phyloP scores from a whole-genome alignment of 805 yeast genomes.

The Hanseniaspora hatyaiensis region DNA sequence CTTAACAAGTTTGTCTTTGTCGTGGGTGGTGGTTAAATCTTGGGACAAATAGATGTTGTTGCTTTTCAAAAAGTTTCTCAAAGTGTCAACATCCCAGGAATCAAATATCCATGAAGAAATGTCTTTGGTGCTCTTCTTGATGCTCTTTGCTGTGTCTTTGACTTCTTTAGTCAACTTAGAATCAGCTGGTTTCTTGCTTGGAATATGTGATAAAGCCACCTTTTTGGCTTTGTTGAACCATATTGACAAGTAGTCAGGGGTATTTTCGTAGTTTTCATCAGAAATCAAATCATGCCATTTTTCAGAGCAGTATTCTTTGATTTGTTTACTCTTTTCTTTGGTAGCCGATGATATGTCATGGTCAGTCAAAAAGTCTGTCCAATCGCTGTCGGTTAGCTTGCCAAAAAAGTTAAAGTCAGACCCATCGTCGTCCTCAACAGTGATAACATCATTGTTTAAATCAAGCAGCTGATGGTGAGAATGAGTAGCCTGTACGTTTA shows the following conservation, averaged over 20 bases:
- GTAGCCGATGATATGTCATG: conserved; percentile 20
- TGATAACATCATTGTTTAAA: conserved; percentile 2
- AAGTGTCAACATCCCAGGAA: conserved; percentile 34
- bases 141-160: not conserved
- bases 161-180: not conserved
- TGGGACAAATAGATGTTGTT: conserved; percentile 27
- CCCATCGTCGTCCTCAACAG: not conserved
- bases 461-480: not conserved
- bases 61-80: conserved; percentile 29
- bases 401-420: not conserved
- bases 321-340: not conserved
- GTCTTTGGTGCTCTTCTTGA: conserved; percentile 2
- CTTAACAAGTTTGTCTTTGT: conserved; percentile 34
- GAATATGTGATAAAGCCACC: not conserved
- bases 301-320: conserved; percentile 8
- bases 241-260: conserved; percentile 3
- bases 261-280: conserved; percentile 11
- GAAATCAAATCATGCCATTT: conserved; percentile 13
- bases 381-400: conserved; percentile 18
- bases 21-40: conserved; percentile 18
- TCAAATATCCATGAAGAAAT: conserved; percentile 39
- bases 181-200: not conserved
- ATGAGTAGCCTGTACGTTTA: not conserved
- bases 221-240: conserved; percentile 11
- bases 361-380: conserved; percentile 27